Percentiles rank a stretch among this genome's conserved stretches.
These are phyloP conservation scores for Chionographis japonica DNA, from an alignment of 106 monocot species.

Conservation along the genomic window DNA sequence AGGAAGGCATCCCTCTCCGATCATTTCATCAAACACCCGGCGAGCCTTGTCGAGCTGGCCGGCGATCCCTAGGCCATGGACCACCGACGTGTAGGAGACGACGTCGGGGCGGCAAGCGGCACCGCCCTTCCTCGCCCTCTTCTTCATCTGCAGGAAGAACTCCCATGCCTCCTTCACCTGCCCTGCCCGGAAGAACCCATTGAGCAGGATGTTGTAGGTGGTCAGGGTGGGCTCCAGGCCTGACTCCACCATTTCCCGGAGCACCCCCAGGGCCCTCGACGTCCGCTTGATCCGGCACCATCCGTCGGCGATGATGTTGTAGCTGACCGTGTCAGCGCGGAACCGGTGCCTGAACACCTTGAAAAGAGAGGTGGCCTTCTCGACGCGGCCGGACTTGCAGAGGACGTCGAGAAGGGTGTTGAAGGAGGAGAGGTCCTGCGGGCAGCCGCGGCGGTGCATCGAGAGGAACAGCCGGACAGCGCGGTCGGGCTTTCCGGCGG, in stretches of 20 bases:
- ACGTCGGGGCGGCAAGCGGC: constrained; percentile 55
- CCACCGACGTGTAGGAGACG: constrained; percentile 71
- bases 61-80: constrained; percentile 71
- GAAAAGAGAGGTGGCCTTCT: constrained; percentile 59
- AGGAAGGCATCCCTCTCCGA: constrained; percentile 42
- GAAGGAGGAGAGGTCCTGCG: constrained; percentile 49
- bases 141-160: constrained; percentile 84
- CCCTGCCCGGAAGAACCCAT: constrained; percentile 70
- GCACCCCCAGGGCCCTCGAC: constrained; percentile 44
- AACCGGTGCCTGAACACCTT: constrained; percentile 44
- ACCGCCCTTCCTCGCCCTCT: constrained; percentile 32
- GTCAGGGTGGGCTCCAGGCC: constrained; percentile 59
- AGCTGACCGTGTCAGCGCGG: constrained; percentile 50
- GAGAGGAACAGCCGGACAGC: constrained; percentile 76
- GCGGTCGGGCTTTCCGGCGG: constrained; percentile 66
- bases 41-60: constrained; percentile 53
- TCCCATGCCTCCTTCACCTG: constrained; percentile 50
- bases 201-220: constrained; percentile 80
- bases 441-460: constrained; percentile 49
- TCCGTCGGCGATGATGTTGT: constrained; percentile 83
- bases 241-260: constrained; percentile 67
- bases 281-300: constrained; percentile 72
- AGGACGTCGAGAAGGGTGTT: constrained; percentile 80
- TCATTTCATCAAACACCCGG: constrained; percentile 83
- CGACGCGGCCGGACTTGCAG: constrained; percentile 67